Evolutionary conservation across 2,329 filamentous ascomycete genomes (phyloP).

Genomic region (Dactylellina leptospora): DNA sequence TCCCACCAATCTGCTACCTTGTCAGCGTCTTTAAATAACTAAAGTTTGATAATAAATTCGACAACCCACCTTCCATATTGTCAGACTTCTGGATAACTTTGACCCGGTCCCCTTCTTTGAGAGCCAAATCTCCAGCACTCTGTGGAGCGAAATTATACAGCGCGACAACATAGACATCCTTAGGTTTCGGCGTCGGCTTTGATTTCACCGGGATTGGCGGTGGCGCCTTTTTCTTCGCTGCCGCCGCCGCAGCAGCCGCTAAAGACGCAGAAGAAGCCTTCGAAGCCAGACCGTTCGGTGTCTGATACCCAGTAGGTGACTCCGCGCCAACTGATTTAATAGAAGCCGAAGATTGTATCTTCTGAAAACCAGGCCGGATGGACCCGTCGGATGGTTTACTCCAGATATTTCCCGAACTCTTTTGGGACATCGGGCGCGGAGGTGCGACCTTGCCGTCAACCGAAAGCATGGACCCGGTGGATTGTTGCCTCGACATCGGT

Average conservation of each 20-base stretch:
- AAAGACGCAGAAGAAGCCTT: constrained; percentile 19
- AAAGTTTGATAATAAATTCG: too few species aligned
- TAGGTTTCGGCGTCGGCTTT: constrained; percentile 39
- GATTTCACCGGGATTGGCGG: constrained; percentile 43
- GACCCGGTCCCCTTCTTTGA: constrained; percentile 42
- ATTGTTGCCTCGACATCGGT: constrained; percentile 30
- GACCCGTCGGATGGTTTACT: constrained; percentile 34
- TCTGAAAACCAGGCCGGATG: constrained; percentile 10
- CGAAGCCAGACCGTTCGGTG: constrained; percentile 4
- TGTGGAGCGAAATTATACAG: constrained; percentile 41
- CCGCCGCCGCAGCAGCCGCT: constrained; percentile 32
- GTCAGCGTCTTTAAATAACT: constrained; percentile 5
- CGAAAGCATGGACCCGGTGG: constrained; percentile 6
- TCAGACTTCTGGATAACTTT: constrained; percentile 40
- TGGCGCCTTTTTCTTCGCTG: constrained; percentile 48
- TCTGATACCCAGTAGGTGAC: not conserved
- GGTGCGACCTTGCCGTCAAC: constrained; percentile 25
- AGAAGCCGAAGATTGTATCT: constrained; percentile 47
- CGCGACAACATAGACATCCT: constrained; percentile 26
- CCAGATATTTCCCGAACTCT: constrained; percentile 32
- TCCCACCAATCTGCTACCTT: constrained; percentile 52
- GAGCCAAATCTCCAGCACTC: constrained; percentile 24
- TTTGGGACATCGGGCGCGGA: constrained; percentile 30
- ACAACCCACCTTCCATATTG: constrained; percentile 28
- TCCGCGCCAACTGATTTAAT: constrained; percentile 25